Evolutionary conservation across 2,329 filamentous ascomycete species (phyloP).

Genomic region (Fusarium longipes): DNA sequence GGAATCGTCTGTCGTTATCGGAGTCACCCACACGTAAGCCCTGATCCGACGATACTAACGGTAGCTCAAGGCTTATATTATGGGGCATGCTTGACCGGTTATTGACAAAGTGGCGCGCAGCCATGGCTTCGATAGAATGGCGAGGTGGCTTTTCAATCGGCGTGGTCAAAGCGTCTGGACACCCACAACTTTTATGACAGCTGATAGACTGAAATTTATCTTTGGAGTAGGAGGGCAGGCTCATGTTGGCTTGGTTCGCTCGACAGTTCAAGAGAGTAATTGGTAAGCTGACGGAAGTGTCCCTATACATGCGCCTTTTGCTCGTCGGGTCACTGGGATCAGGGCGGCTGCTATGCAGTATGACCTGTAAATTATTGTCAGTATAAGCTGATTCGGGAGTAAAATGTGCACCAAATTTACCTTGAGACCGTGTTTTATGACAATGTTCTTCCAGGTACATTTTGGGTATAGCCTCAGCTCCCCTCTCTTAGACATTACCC

Average conservation of each 20-base stretch:
- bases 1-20: neutral
- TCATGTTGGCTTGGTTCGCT: neutral
- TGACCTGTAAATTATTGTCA: neutral
- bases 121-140: neutral
- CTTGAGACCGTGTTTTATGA: neutral
- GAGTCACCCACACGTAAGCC: neutral
- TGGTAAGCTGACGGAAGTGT: neutral
- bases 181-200: neutral
- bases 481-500: neutral
- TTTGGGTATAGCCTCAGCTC: neutral
- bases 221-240: neutral
- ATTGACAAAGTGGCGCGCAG: neutral
- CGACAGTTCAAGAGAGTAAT: neutral
- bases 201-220: neutral
- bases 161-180: neutral
- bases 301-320: neutral
- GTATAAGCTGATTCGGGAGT: neutral
- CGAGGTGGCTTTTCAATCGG: neutral
- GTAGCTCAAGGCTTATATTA: too few relatives aligned
- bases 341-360: neutral
- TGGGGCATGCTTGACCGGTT: neutral
- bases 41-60: neutral
- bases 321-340: neutral
- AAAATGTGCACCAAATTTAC: neutral
- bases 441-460: conserved; percentile 1